These are phyloP conservation scores for Neostapfia colusana DNA, from an alignment of 176 grass and related monocot genomes.

Conservation along the genomic window DNA sequence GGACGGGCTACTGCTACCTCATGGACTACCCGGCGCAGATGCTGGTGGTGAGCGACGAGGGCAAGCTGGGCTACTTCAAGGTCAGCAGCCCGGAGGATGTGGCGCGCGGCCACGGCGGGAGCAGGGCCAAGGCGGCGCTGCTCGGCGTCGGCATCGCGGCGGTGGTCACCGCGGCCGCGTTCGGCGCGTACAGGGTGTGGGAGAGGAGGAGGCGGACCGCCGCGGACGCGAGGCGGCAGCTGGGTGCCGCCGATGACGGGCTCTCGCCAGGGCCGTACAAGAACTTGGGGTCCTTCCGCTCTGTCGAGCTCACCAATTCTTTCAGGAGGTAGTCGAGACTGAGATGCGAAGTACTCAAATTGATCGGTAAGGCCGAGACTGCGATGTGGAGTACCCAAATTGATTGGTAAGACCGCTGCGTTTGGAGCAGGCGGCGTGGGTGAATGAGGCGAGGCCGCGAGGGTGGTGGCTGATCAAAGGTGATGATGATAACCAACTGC, in stretches of 20 bases:
- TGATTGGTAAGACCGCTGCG: not conserved
- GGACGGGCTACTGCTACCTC: conserved; percentile 63
- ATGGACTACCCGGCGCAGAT: conserved; percentile 80
- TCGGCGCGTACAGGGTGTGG: conserved; percentile 64
- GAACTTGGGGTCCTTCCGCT: conserved; percentile 70
- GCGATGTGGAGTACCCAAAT: not conserved
- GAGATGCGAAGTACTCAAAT: too few relatives aligned
- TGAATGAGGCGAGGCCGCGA: not conserved
- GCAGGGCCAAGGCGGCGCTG: conserved; percentile 43
- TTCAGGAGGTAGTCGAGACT: conserved; percentile 36
- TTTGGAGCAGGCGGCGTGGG: not conserved
- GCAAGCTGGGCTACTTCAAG: conserved; percentile 80
- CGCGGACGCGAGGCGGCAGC: conserved; percentile 4
- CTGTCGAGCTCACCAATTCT: conserved; percentile 79
- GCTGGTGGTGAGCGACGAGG: conserved; percentile 62
- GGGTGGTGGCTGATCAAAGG: not conserved
- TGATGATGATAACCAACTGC: not conserved
- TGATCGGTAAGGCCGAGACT: too few relatives aligned
- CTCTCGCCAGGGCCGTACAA: conserved; percentile 83
- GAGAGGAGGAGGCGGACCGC: conserved; percentile 22
- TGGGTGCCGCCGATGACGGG: conserved; percentile 45
- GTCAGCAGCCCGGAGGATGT: conserved; percentile 26
- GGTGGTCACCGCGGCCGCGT: conserved; percentile 35
- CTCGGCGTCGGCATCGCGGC: conserved; percentile 46
- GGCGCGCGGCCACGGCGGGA: not conserved